Evolutionary conservation across 495 filamentous ascomycete species (phyloP).

Genomic region (Aspergillus ellipticus): DNA sequence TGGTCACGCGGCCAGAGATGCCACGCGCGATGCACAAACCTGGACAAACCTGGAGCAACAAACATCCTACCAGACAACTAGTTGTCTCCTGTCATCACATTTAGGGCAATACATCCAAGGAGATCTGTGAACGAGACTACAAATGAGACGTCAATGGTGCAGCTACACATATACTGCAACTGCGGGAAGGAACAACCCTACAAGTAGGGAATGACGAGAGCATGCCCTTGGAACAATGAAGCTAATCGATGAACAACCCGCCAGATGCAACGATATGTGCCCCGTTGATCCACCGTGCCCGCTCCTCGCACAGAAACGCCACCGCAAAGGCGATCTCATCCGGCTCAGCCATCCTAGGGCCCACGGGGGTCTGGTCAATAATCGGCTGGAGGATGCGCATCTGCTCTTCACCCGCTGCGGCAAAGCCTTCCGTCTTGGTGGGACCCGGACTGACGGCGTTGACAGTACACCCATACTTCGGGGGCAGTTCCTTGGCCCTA

Average conservation of each 20-base stretch:
- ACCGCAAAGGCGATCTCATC: conserved; percentile 42
- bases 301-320: conserved; percentile 30
- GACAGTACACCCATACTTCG: conserved; percentile 29
- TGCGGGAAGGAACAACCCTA: no score
- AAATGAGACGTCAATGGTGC: no score
- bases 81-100: no score
- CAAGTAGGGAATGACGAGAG: not conserved
- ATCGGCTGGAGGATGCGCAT: conserved; percentile 37
- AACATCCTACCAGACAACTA: no score
- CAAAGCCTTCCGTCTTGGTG: conserved; percentile 30
- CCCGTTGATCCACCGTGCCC: conserved; percentile 41
- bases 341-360: conserved; percentile 28
- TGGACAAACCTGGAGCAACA: no score
- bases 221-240: not conserved
- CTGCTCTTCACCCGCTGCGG: conserved; percentile 29
- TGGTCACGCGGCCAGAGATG: no score
- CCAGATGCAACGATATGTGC: conserved; percentile 33
- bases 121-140: no score
- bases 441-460: conserved; percentile 31
- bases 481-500: conserved; percentile 26
- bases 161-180: no score
- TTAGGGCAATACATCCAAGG: no score
- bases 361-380: conserved; percentile 37
- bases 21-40: no score
- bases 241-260: conserved; percentile 27